Evolutionary conservation across 2,329 filamentous ascomycete species (phyloP).

Genomic region (Lasiodiplodia gonubiensis): DNA sequence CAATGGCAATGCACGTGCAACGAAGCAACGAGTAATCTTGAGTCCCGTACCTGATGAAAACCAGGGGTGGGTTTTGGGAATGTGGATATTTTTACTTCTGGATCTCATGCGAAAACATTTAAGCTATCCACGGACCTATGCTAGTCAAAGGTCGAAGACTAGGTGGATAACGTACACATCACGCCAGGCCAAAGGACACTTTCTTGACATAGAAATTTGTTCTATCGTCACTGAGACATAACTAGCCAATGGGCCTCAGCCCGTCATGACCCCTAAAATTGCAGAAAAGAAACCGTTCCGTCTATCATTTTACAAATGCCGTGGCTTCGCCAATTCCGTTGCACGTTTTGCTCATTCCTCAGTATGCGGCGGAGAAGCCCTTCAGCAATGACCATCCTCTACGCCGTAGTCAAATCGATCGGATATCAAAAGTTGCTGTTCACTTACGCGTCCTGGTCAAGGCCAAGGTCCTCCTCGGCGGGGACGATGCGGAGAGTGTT

Average conservation of each 20-base stretch:
- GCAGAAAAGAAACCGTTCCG: constrained; percentile 20
- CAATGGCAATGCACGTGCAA: no score
- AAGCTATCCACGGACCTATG: no score
- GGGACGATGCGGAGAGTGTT: constrained; percentile 70
- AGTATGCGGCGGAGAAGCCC: not conserved
- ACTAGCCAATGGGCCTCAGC: not conserved
- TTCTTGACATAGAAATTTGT: not conserved
- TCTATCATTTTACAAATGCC: constrained; percentile 21
- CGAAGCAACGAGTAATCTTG: no score
- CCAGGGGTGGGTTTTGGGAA: no score
- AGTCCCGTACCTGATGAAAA: no score
- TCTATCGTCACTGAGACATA: constrained; percentile 10
- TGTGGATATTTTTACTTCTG: not conserved
- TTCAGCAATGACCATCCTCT: constrained; percentile 8
- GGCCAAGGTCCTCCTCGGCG: constrained; percentile 56
- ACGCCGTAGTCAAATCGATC: constrained; percentile 21
- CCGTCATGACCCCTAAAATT: not conserved
- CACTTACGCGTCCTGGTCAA: constrained; percentile 53
- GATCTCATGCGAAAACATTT: not conserved
- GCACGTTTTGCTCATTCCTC: constrained; percentile 8
- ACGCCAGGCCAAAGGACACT: not conserved
- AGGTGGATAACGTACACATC: not conserved
- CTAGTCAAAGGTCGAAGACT: not conserved
- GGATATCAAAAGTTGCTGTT: constrained; percentile 16
- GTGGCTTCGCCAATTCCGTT: constrained; percentile 13